These are phyloP conservation scores for Sphaerobolus stellatus DNA, from an alignment of 1,284 basidiomycete genomes.

Conservation along the genomic window DNA sequence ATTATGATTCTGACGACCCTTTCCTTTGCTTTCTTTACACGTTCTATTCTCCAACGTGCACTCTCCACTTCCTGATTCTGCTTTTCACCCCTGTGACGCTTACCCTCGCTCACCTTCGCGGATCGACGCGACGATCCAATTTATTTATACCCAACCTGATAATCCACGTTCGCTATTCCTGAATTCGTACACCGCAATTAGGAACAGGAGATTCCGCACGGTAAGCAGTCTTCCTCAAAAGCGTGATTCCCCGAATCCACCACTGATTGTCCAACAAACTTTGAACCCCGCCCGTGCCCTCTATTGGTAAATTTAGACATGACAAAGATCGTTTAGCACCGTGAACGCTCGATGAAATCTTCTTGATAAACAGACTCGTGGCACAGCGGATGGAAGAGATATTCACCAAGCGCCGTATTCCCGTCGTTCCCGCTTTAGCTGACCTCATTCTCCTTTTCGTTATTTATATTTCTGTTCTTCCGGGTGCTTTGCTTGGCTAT, in stretches of 20 bases:
- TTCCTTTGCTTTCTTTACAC: too few relatives aligned
- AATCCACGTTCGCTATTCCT: too few relatives aligned
- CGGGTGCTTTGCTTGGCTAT: too few relatives aligned
- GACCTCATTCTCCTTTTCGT: constrained; percentile 26
- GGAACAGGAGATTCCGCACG: constrained; percentile 93
- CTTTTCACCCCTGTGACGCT: too few relatives aligned
- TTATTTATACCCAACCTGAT: too few relatives aligned
- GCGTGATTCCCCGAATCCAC: neutral
- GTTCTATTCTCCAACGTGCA: too few relatives aligned
- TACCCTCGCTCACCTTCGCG: too few relatives aligned
- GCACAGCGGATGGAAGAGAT: constrained; percentile 69
- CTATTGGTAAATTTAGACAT: constrained; percentile 53
- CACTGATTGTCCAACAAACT: neutral
- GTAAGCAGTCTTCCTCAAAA: constrained; percentile 44
- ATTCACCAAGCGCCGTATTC: constrained; percentile 69
- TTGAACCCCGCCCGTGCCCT: neutral
- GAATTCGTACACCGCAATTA: too few relatives aligned
- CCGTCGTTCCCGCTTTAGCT: constrained; percentile 85
- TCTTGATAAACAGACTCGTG: constrained; percentile 69
- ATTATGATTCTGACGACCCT: too few relatives aligned
- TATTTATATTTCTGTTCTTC: too few relatives aligned
- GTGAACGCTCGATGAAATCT: constrained; percentile 81
- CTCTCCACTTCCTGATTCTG: too few relatives aligned
- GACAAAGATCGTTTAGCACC: constrained; percentile 83
- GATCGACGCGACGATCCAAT: too few relatives aligned